These are phyloP conservation scores for Neocatenulostroma microsporum DNA, from an alignment of 2,329 filamentous ascomycete genomes.

Conservation along the genomic window DNA sequence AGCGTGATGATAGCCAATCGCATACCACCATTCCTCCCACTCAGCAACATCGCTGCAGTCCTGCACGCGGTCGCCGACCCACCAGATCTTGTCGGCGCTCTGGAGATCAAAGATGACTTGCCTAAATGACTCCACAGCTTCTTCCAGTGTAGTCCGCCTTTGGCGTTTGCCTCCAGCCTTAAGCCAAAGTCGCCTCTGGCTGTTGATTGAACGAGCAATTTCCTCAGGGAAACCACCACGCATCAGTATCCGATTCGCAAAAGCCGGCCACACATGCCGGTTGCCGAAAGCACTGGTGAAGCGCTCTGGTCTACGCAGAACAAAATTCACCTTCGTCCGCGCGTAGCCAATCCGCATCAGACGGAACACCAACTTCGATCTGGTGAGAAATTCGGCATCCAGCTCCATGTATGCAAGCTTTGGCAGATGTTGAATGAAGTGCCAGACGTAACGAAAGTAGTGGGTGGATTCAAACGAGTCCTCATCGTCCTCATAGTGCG, in stretches of 20 bases:
- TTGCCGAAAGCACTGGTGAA: background rate
- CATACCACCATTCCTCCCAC: background rate
- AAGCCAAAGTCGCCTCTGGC: background rate
- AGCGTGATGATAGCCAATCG: background rate
- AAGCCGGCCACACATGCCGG: constrained; percentile 7
- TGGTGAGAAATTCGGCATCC: constrained; percentile 9
- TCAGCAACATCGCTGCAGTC: background rate
- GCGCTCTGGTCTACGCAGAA: background rate
- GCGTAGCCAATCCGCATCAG: background rate
- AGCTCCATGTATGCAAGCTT: constrained; percentile 12
- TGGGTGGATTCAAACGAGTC: background rate
- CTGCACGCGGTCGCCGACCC: background rate
- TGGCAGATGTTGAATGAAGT: background rate
- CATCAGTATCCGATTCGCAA: constrained; percentile 5
- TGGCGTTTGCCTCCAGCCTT: background rate
- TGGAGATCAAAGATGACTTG: no score
- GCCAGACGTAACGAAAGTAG: background rate
- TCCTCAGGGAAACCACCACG: constrained; percentile 9
- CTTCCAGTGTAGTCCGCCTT: background rate
- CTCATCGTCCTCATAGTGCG: background rate
- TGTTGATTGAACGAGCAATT: constrained; percentile 9
- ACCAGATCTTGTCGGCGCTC: background rate
- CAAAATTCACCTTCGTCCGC: constrained; percentile 1
- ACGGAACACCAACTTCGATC: background rate
- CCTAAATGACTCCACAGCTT: background rate